Evolutionary conservation across 352 stramenopile genomes (phyloP).

Genomic region (Elongisporangium anandrum): DNA sequence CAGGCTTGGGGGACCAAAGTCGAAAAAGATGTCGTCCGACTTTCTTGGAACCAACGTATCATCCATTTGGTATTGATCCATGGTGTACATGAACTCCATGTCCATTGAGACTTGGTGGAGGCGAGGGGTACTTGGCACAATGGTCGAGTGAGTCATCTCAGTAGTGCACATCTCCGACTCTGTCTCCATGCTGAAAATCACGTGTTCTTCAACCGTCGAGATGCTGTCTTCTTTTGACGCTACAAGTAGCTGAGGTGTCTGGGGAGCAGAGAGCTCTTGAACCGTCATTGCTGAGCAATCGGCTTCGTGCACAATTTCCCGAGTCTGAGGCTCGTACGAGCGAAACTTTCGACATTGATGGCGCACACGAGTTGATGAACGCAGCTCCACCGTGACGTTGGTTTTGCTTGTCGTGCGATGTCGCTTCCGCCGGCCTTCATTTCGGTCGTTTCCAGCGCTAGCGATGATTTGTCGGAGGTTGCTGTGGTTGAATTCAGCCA

Average conservation of each 20-base stretch:
- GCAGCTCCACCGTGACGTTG: not conserved
- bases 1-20: slow-evolving; percentile 50
- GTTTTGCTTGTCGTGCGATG: not conserved
- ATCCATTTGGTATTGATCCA: slow-evolving; percentile 10
- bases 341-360: not conserved
- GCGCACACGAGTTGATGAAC: not conserved
- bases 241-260: not conserved
- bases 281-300: not conserved
- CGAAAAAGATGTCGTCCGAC: slow-evolving; percentile 27
- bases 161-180: not conserved
- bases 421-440: not conserved
- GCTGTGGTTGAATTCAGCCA: slow-evolving; percentile 12
- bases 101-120: not conserved
- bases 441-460: slow-evolving; percentile 10
- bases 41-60: slow-evolving; percentile 14
- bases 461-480: not conserved
- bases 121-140: not conserved
- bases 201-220: not conserved
- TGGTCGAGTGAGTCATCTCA: not conserved
- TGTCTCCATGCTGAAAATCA: not conserved
- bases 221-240: not conserved
- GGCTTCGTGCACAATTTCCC: not conserved
- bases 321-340: not conserved
- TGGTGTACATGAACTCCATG: not conserved
- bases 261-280: not conserved